phyloP scores from a whole-genome alignment of 2,329 filamentous ascomycete species.

The Paecilomyces dactylethromorphus region DNA sequence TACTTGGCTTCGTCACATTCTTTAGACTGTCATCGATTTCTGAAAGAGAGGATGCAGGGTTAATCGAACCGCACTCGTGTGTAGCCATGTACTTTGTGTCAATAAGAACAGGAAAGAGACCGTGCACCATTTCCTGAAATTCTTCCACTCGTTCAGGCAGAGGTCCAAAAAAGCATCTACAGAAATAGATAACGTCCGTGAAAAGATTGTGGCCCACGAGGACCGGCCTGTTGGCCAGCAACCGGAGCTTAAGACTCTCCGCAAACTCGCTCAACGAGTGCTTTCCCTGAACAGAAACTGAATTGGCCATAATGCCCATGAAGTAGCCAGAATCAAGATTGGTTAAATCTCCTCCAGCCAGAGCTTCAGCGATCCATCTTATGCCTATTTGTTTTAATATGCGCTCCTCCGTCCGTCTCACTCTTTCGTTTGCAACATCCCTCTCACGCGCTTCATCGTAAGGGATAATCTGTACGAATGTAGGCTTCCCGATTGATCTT shows the following conservation, averaged over 20 bases:
- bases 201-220: constrained; percentile 60
- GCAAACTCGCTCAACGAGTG: constrained; percentile 19
- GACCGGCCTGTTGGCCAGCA: constrained; percentile 43
- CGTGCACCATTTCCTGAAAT: constrained; percentile 46
- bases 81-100: constrained; percentile 61
- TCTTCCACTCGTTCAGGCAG: constrained; percentile 51
- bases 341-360: constrained; percentile 36
- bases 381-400: constrained; percentile 35
- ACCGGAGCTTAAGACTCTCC: constrained; percentile 26
- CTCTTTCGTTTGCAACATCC: constrained; percentile 19
- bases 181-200: constrained; percentile 57
- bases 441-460: constrained; percentile 31
- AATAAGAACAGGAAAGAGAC: constrained; percentile 51
- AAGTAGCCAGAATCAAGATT: constrained; percentile 28
- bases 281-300: constrained; percentile 10
- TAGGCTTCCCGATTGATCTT: constrained; percentile 28
- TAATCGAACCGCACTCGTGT: constrained; percentile 47
- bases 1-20: constrained; percentile 18
- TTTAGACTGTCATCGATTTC: constrained; percentile 21
- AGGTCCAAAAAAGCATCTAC: constrained; percentile 52
- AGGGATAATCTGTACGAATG: constrained; percentile 36
- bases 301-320: constrained; percentile 12
- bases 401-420: constrained; percentile 17
- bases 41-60: constrained; percentile 33
- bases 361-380: constrained; percentile 42